Evolutionary conservation across 1,284 basidiomycete species (phyloP), one percentile per base, ranked within the genome.

Genomic region (Puccinia triticina): DNA sequence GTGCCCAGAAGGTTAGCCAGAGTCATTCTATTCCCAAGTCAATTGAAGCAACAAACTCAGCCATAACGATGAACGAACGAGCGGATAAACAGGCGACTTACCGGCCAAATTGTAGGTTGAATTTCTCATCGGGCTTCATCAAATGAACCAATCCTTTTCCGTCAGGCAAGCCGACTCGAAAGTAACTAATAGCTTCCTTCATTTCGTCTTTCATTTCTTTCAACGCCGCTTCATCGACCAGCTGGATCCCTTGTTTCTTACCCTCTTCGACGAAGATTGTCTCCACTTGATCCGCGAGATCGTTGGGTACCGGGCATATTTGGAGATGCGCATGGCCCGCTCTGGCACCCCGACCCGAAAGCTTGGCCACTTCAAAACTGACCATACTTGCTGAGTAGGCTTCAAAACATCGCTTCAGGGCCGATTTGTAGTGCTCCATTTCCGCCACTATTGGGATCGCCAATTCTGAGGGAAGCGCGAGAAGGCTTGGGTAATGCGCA

Each of bases 281-380:
- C 85, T 92, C 92, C 18, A 96, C 90, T 82, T 90, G 88, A 71
- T 90, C 88, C 77, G 90, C 88, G 53, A 93, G 86, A 48, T 89
- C 89, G 48, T 88, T 85, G 0, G 96, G 94, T 0, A 98, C 87
- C 11, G 95, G 95, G 0, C 96, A 91, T 57, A 91, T 91, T 87
- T 98, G 94, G 23, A 96, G 89, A 87, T 97, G 95, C 7, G 94
- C 94, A 86, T 98, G 95, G 0, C 95, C 95, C n/a, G 94, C 95
- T 86, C 93, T 92, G 0, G 92, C 91, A 3, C 84, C 84, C 12
- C 78, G 76, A 5, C 81, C 81, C 83, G 90, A 91, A 67, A 95
- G 87, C 21, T 94, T 90, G 18, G 92, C 93, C n/a, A 97, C 91
- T 88, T 98, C 95, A 85, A 96, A 97, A 61, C 91, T 89, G 48